Evolutionary conservation across 106 monocot genomes (phyloP).

Genomic region (Dendrobium chrysotoxum): DNA sequence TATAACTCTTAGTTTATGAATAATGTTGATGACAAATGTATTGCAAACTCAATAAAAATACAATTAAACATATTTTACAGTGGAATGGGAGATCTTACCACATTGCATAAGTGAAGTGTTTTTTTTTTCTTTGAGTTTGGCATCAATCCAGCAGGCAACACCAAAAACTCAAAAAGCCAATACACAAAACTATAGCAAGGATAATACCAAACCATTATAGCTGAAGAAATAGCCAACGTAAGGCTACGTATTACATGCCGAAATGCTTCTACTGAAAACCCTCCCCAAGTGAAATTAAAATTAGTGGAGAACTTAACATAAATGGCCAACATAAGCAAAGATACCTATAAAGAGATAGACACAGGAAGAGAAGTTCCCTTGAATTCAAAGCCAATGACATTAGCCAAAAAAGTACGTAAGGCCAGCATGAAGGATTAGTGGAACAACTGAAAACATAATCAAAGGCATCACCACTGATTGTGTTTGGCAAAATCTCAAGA

Average conservation of each 20-base stretch:
- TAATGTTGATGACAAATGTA: background rate
- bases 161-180: constrained; percentile 82
- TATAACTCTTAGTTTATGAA: constrained; percentile 3
- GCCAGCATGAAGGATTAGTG: constrained; percentile 46
- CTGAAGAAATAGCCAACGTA: constrained; percentile 71
- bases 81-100: constrained; percentile 38
- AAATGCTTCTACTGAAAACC: constrained; percentile 49
- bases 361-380: constrained; percentile 40
- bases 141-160: constrained; percentile 71
- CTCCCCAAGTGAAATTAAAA: no score
- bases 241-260: constrained; percentile 42
- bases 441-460: constrained; percentile 46
- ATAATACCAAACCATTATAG: constrained; percentile 84
- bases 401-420: constrained; percentile 47
- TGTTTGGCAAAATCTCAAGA: no score
- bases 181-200: constrained; percentile 56
- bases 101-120: constrained; percentile 91
- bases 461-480: constrained; percentile 62
- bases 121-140: constrained; percentile 60
- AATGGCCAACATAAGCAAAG: constrained; percentile 45
- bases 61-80: background rate
- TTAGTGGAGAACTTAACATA: constrained; percentile 56
- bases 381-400: constrained; percentile 48
- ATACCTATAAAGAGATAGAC: constrained; percentile 54
- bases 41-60: background rate